phyloP scores from a whole-genome alignment of 2,329 filamentous ascomycete genomes.

The Neonectria neomacrospora region DNA sequence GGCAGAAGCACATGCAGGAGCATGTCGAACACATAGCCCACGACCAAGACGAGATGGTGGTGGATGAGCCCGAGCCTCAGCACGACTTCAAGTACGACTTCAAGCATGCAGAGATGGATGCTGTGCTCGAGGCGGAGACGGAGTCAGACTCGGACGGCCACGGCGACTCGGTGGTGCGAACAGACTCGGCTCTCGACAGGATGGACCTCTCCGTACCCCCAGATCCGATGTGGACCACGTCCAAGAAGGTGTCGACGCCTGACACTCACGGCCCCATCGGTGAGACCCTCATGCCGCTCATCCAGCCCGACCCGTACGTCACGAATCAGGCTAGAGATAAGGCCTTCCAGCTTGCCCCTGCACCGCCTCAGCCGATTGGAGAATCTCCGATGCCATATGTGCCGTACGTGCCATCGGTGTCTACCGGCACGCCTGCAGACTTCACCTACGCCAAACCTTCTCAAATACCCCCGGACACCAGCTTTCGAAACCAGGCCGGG shows the following conservation, averaged over 20 bases:
- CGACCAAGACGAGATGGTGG: constrained; percentile 49
- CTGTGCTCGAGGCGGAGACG: constrained; percentile 36
- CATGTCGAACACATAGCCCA: constrained; percentile 75
- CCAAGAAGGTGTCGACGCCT: constrained; percentile 47
- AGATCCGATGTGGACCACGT: constrained; percentile 56
- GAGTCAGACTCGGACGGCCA: constrained; percentile 29
- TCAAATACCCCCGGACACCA: constrained; percentile 54
- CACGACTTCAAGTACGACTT: constrained; percentile 28
- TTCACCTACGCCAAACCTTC: constrained; percentile 43
- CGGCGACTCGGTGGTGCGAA: constrained; percentile 46
- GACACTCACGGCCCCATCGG: constrained; percentile 41
- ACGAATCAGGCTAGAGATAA: constrained; percentile 38
- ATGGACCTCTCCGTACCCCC: constrained; percentile 55
- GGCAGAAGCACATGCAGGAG: constrained; percentile 82
- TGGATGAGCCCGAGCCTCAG: constrained; percentile 43
- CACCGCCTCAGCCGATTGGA: constrained; percentile 37
- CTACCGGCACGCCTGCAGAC: constrained; percentile 35
- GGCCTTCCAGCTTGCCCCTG: constrained; percentile 31
- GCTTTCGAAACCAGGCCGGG: constrained; percentile 52
- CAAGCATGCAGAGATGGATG: constrained; percentile 38
- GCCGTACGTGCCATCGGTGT: constrained; percentile 38
- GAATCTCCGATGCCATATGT: constrained; percentile 42
- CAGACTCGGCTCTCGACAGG: constrained; percentile 56
- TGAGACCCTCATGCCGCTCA: constrained; percentile 41
- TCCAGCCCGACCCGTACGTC: constrained; percentile 38